A percentile compares a stretch with the other conserved stretches of the same genome.
Evolutionary conservation across 306 rosid genomes (phyloP).

Genomic region (Cucurbita moschata): DNA sequence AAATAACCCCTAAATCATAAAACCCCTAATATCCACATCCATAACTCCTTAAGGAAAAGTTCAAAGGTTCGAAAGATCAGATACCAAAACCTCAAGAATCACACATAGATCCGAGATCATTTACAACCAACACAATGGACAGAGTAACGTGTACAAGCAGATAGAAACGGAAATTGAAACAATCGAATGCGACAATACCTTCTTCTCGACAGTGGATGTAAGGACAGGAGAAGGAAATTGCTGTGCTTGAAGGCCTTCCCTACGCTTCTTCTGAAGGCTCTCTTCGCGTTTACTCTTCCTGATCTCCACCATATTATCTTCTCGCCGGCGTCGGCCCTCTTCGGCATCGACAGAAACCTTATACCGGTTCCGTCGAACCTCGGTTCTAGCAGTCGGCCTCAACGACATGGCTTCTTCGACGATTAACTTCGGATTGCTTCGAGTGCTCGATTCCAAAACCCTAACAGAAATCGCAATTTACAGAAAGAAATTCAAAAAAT

Average conservation of each 20-base stretch:
- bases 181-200: slow-evolving; percentile 23
- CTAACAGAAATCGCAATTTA: neutral
- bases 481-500: neutral
- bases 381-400: slow-evolving; percentile 55
- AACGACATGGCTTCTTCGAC: slow-evolving; percentile 33
- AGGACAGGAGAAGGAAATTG: slow-evolving; percentile 32
- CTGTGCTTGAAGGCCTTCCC: slow-evolving; percentile 58
- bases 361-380: slow-evolving; percentile 70
- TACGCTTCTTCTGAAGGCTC: slow-evolving; percentile 61
- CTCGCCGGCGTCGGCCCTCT: slow-evolving; percentile 62
- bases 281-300: slow-evolving; percentile 69
- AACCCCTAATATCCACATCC: neutral
- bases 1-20: neutral
- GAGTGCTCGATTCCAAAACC: neutral
- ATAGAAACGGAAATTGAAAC: neutral
- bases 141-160: neutral
- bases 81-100: neutral
- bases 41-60: neutral
- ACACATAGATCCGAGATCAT: neutral
- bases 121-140: neutral
- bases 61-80: neutral
- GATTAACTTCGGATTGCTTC: neutral
- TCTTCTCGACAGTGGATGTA: slow-evolving; percentile 44
- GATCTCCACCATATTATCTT: slow-evolving; percentile 75
- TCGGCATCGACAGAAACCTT: slow-evolving; percentile 74